Evolutionary conservation across 108 stramenopile species (phyloP).

Genomic region (Skeletonema potamos): DNA sequence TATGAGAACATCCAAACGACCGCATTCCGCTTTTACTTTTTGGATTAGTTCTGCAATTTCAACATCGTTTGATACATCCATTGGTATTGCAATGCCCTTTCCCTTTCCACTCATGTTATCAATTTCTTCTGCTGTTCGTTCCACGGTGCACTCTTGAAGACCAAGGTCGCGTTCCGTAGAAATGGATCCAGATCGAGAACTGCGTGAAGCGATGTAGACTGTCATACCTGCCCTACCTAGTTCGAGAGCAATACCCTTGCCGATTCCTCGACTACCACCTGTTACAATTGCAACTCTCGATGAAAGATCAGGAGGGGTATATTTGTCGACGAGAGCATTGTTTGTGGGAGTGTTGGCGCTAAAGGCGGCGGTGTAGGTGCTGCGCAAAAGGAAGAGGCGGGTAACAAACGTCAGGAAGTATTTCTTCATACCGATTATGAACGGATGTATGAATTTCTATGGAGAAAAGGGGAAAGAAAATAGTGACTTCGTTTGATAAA

Average conservation of each 20-base stretch:
- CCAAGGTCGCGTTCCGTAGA: conserved; percentile 20
- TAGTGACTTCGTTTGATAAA: no score
- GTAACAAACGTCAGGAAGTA: background rate
- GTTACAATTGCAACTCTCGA: conserved; percentile 62
- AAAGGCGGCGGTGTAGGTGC: background rate
- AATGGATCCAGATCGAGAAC: conserved; percentile 11
- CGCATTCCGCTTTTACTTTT: conserved; percentile 40
- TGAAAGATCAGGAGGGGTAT: conserved; percentile 5
- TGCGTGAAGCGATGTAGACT: conserved; percentile 55
- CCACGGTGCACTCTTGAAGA: conserved; percentile 49
- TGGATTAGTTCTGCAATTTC: conserved; percentile 46
- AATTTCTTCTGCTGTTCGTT: conserved; percentile 58
- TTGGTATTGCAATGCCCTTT: conserved; percentile 39
- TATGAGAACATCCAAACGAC: conserved; percentile 72
- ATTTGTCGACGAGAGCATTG: background rate
- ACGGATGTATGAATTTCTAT: no score
- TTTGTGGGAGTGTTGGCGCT: background rate
- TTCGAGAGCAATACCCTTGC: conserved; percentile 80
- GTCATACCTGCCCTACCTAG: conserved; percentile 62
- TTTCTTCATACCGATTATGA: background rate
- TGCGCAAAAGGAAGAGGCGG: background rate
- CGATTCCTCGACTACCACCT: conserved; percentile 74
- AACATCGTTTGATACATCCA: conserved; percentile 54
- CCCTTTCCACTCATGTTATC: conserved; percentile 50
- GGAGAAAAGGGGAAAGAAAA: no score